These are phyloP conservation scores for Leccinum subrobustum DNA, from an alignment of 1,284 basidiomycete genomes.

Conservation along the genomic window DNA sequence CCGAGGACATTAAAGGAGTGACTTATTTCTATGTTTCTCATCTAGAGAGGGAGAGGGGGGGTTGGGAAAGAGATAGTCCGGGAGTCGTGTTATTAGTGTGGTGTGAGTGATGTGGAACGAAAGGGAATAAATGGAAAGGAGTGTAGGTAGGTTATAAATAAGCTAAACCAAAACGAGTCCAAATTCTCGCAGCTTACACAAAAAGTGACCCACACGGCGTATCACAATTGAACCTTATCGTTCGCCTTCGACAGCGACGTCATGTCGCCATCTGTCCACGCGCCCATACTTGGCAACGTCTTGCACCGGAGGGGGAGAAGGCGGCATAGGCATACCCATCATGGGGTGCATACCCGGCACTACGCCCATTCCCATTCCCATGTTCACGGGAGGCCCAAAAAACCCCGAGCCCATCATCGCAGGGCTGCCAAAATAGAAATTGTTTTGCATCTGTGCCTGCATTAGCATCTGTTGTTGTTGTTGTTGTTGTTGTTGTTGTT, in stretches of 20 bases:
- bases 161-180: constrained; percentile 15
- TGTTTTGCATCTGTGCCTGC: constrained; percentile 72
- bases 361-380: constrained; percentile 14
- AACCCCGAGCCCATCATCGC: constrained; percentile 66
- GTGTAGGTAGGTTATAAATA: constrained; percentile 2
- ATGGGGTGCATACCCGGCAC: constrained; percentile 39
- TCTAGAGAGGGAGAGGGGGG: background rate
- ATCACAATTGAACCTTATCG: constrained; percentile 20
- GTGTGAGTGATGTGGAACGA: constrained; percentile 6
- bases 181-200: constrained; percentile 6
- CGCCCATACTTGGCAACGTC: constrained; percentile 64
- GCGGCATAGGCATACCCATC: constrained; percentile 51
- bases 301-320: constrained; percentile 59
- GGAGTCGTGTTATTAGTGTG: constrained; percentile 2
- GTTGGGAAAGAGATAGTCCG: background rate
- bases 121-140: background rate
- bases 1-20: constrained; percentile 36
- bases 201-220: constrained; percentile 1
- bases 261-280: constrained; percentile 77
- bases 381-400: constrained; percentile 50
- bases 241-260: constrained; percentile 69
- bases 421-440: constrained; percentile 65
- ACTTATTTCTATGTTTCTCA: constrained; percentile 30
- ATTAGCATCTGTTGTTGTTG: constrained; percentile 69
- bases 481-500: constrained; percentile 55